phyloP scores from a whole-genome alignment of 2,329 filamentous ascomycete species.

The Trichoderma endophyticum region DNA sequence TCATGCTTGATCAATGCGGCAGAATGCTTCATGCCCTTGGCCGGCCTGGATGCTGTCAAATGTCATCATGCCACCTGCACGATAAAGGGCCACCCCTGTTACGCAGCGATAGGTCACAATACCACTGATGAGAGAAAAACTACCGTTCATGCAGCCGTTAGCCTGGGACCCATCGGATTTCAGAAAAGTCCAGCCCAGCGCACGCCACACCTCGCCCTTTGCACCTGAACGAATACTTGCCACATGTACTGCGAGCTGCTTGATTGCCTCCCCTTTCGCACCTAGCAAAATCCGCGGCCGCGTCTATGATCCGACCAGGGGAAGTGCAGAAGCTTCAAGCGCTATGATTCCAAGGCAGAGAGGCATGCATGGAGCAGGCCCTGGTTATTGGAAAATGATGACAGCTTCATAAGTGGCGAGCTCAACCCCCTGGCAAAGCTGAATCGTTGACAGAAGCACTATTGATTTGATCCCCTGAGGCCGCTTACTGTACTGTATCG shows the following conservation, averaged over 20 bases:
- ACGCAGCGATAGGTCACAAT: neutral
- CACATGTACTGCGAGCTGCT: neutral
- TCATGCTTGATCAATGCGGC: neutral
- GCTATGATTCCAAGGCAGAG: neutral
- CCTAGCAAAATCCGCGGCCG: neutral
- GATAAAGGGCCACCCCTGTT: neutral
- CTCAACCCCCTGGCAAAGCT: neutral
- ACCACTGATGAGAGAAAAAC: neutral
- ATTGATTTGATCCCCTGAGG: constrained; percentile 4
- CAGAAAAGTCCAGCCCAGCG: neutral
- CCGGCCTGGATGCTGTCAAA: neutral
- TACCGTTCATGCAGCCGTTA: constrained; percentile 2
- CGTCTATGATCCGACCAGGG: neutral
- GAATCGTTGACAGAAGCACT: constrained; percentile 1
- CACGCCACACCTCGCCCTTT: neutral
- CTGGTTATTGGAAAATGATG: neutral
- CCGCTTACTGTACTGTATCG: neutral
- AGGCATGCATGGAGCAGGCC: neutral
- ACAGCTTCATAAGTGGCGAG: neutral
- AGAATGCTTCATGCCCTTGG: neutral
- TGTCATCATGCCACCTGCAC: neutral
- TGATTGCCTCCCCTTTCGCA: neutral
- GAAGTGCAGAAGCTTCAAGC: constrained; percentile 9
- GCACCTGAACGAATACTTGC: neutral
- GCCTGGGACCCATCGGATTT: neutral